Percentiles rank a stretch among this genome's conserved stretches.
Conservation (phyloP, 2,329 filamentous ascomycete genomes). For the Monilinia fructicola region DNA sequence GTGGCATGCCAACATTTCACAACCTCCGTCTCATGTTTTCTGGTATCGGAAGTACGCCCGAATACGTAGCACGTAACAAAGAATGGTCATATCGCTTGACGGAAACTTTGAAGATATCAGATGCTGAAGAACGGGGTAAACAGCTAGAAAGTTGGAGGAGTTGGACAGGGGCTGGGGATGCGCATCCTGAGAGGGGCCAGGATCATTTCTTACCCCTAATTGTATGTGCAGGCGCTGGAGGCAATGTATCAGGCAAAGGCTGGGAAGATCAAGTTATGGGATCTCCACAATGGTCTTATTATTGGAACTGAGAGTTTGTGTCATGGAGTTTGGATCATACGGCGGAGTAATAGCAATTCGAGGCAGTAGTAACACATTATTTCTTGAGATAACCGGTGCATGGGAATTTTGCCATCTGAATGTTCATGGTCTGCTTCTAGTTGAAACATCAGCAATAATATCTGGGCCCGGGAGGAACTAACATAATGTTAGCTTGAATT, state of each 20-base stretch:
- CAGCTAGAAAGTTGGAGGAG: constrained; percentile 49
- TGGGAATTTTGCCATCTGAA: not conserved
- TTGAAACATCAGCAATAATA: not conserved
- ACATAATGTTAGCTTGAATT: not conserved
- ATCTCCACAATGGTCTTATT: constrained; percentile 31
- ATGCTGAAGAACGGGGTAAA: constrained; percentile 42
- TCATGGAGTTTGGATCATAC: not conserved
- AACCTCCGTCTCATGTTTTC: constrained; percentile 57
- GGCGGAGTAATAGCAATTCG: not conserved
- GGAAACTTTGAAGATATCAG: constrained; percentile 39
- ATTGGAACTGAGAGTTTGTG: constrained; percentile 27
- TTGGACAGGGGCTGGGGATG: constrained; percentile 55
- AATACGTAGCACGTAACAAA: constrained; percentile 55
- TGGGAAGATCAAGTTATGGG: constrained; percentile 30
- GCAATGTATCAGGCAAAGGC: constrained; percentile 45
- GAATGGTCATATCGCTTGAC: constrained; percentile 50
- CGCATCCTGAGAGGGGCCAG: constrained; percentile 56
- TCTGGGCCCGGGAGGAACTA: not conserved
- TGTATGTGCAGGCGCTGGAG: constrained; percentile 56
- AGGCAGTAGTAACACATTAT: no score
- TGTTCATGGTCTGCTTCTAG: not conserved
- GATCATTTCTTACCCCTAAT: constrained; percentile 63
- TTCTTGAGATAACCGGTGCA: not conserved
- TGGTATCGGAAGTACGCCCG: constrained; percentile 54
- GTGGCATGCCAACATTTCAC: constrained; percentile 70